Evolutionary conservation across 23 red algal species (phyloP).

Genomic region (Gracilaria caudata): DNA sequence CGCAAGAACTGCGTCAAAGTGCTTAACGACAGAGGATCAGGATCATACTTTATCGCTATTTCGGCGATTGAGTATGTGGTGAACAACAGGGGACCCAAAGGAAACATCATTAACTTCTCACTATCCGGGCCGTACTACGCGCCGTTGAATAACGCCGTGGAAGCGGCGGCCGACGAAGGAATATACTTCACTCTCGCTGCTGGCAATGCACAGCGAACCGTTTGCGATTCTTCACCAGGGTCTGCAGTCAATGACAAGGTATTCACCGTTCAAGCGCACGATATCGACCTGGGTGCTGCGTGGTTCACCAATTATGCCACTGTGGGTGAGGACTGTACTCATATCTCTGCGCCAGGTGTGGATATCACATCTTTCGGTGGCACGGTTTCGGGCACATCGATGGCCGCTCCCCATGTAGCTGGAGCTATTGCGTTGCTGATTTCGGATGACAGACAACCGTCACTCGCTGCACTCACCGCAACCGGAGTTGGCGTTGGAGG

Average conservation of each 20-base stretch:
- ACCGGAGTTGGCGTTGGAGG: neutral
- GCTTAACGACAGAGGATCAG: slow-evolving; percentile 14
- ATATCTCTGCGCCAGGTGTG: slow-evolving; percentile 49
- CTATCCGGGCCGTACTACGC: neutral
- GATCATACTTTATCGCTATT: slow-evolving; percentile 9
- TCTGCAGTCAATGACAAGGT: neutral
- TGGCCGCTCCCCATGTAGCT: slow-evolving; percentile 64
- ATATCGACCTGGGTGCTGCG: neutral
- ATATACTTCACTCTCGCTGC: slow-evolving; percentile 37
- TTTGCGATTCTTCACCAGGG: slow-evolving; percentile 20
- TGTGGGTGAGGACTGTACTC: slow-evolving; percentile 13
- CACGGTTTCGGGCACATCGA: slow-evolving; percentile 31
- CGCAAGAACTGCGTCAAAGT: slow-evolving; percentile 40
- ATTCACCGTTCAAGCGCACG: slow-evolving; percentile 41
- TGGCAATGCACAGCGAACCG: slow-evolving; percentile 15
- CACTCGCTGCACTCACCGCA: neutral
- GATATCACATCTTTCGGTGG: slow-evolving; percentile 29
- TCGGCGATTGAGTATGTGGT: slow-evolving; percentile 17
- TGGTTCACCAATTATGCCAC: slow-evolving; percentile 43
- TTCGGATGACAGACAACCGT: slow-evolving; percentile 1
- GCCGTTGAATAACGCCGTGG: slow-evolving; percentile 25
- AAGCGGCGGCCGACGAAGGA: slow-evolving; percentile 20
- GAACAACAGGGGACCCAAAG: slow-evolving; percentile 21
- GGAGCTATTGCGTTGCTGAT: slow-evolving; percentile 58
- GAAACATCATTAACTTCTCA: slow-evolving; percentile 42